Conservation (phyloP, 2,329 filamentous ascomycete species). For the Colletotrichum chrysophilum region DNA sequence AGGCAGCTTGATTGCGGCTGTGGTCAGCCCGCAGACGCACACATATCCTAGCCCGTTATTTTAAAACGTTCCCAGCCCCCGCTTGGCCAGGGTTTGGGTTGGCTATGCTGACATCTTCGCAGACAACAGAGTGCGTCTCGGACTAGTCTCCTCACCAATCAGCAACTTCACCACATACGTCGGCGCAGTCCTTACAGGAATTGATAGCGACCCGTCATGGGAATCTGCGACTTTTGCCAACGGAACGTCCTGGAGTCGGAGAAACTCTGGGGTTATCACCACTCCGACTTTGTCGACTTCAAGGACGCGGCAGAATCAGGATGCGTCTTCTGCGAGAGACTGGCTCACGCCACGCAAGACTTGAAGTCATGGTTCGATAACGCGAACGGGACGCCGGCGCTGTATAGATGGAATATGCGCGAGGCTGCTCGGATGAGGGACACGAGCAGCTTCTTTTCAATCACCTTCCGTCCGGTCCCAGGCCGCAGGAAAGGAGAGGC, state of each 20-base stretch:
- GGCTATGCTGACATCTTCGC: neutral
- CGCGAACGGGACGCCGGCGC: neutral
- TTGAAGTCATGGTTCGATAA: neutral
- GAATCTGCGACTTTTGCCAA: neutral
- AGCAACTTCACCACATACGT: neutral
- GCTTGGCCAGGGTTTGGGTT: neutral
- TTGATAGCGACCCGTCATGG: neutral
- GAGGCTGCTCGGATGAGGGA: neutral
- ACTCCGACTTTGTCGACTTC: neutral
- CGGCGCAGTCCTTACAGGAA: neutral
- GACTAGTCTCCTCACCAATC: neutral
- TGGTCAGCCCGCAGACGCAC: neutral
- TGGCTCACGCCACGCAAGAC: neutral
- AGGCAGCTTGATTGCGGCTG: neutral
- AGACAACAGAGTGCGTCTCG: neutral
- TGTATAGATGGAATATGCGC: constrained; percentile 1
- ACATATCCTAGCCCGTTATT: neutral
- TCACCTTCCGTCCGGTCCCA: neutral
- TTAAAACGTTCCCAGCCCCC: neutral
- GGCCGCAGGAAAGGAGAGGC: neutral
- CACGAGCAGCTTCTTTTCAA: neutral
- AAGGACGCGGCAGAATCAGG: neutral
- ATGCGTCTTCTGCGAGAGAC: constrained; percentile 1
- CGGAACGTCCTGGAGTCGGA: neutral
- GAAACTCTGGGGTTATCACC: neutral